Base-by-base conservation (phyloP, 1,284 basidiomycete species). In the Volvariella volvacea region DNA sequence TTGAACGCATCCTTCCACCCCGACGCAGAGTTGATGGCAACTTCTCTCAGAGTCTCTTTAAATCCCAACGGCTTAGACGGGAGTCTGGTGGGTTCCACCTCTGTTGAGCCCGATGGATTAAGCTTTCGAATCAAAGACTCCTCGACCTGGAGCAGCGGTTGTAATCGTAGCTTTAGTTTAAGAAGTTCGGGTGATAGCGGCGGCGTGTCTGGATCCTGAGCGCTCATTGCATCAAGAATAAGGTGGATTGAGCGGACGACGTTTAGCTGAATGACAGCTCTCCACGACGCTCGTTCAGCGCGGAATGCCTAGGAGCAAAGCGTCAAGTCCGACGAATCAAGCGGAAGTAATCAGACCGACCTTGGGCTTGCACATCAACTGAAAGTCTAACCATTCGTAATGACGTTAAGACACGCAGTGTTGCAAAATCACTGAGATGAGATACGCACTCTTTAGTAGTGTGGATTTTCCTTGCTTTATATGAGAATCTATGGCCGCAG, bases 191-290 rank as follows among this genome's bases (percentile, higher is more conserved):
- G 52, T 12, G 67, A 68, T 42, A 78, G 58, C 32, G 51, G 47
- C 0, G 55, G 46, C 31, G 37, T 46, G 37, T 36, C 43, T 36
- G 15, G 48, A 49, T 22, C 39, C 8, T 12, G 52, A 56, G 48
- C 45, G 46, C 32, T 55, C 47, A 84, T 67, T 37, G 74, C 72
- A 44, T 79, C 75, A 42, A 86, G 68, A 52, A 87, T 80, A 49
- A 71, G 61, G 33, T 75, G 80, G 45, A 85, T 71, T 16, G 82
- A 81, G 41, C 75, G 78, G 21, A 85, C 79, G 49, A 88, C 70
- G 56, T 87, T 88, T 30, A 87, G 72, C 48, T 85, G 83, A 22
- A 87, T 76, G 46, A 87, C 77, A 1, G 76, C 71, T 43, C 76
- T 67, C 85, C 84, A 88, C 3, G 78, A 80, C 0, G 73, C 71